Conservation (phyloP, 768 basidiomycete species). For the Postia placenta region DNA sequence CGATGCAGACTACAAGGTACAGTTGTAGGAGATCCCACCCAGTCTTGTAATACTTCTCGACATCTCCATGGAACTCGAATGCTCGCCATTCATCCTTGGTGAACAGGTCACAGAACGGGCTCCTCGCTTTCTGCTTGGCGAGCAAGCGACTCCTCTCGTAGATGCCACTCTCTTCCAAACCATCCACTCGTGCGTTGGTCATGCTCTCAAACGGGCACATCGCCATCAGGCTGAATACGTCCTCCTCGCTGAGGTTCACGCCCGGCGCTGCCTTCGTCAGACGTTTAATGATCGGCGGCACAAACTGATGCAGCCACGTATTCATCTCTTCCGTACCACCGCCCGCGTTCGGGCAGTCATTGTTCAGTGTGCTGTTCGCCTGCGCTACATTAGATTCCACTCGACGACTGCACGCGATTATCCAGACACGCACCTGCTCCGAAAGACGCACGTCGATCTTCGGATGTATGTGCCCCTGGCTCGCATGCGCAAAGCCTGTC, state of each 20-base stretch:
- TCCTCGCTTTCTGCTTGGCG: slow-evolving; percentile 33
- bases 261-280: slow-evolving; percentile 59
- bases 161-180: neutral
- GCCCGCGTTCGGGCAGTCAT: slow-evolving; percentile 49
- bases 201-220: slow-evolving; percentile 81
- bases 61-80: slow-evolving; percentile 66
- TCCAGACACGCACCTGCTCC: slow-evolving; percentile 36
- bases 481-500: slow-evolving; percentile 57
- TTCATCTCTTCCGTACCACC: slow-evolving; percentile 39
- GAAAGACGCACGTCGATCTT: slow-evolving; percentile 49
- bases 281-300: slow-evolving; percentile 47
- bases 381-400: neutral
- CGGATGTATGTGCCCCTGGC: slow-evolving; percentile 38
- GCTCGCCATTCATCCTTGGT: slow-evolving; percentile 51
- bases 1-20: neutral
- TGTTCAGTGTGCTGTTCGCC: slow-evolving; percentile 63
- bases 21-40: slow-evolving; percentile 44
- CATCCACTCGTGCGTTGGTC: slow-evolving; percentile 29
- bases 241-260: slow-evolving; percentile 46
- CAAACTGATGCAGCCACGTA: slow-evolving; percentile 52
- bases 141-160: neutral
- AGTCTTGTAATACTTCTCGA: slow-evolving; percentile 75
- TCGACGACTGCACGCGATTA: neutral
- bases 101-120: slow-evolving; percentile 73
- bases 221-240: slow-evolving; percentile 57